A percentile compares a stretch with the other conserved stretches of the same genome.
These are phyloP conservation scores for Aspergillus nanangensis DNA, from an alignment of 495 filamentous ascomycete species.

Conservation along the genomic window DNA sequence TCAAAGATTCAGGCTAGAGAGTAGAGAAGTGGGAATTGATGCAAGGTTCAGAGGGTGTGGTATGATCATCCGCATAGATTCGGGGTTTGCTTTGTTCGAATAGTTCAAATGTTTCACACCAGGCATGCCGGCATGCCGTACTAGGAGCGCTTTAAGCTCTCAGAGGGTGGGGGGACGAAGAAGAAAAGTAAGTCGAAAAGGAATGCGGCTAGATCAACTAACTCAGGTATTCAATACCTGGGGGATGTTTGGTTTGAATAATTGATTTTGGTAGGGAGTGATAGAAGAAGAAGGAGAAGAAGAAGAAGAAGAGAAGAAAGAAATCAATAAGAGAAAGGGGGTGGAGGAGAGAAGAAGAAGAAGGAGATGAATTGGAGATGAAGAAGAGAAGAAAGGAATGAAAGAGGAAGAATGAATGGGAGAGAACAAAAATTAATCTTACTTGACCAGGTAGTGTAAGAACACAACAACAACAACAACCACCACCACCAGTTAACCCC, in stretches of 20 bases:
- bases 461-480: no score
- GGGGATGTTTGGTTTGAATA: no score
- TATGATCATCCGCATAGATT: neutral
- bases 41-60: neutral
- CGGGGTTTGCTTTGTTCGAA: neutral
- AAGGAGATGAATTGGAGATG: neutral
- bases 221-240: no score
- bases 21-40: neutral
- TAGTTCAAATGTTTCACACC: neutral
- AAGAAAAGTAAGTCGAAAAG: neutral
- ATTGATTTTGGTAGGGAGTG: no score
- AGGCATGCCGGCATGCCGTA: neutral
- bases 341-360: constrained; percentile 5
- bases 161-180: neutral
- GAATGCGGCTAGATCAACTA: no score
- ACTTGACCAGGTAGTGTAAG: no score
- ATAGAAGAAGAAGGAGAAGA: neutral
- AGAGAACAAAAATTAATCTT: no score
- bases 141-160: neutral
- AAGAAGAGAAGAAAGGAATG: constrained; percentile 1
- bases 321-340: no score
- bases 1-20: neutral
- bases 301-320: constrained; percentile 4
- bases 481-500: no score
- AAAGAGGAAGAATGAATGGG: neutral